Percentiles rank a stretch among this genome's conserved stretches.
Evolutionary conservation across 148 eudicot genomes (phyloP).

Genomic region (Chenopodium berlandieri): DNA sequence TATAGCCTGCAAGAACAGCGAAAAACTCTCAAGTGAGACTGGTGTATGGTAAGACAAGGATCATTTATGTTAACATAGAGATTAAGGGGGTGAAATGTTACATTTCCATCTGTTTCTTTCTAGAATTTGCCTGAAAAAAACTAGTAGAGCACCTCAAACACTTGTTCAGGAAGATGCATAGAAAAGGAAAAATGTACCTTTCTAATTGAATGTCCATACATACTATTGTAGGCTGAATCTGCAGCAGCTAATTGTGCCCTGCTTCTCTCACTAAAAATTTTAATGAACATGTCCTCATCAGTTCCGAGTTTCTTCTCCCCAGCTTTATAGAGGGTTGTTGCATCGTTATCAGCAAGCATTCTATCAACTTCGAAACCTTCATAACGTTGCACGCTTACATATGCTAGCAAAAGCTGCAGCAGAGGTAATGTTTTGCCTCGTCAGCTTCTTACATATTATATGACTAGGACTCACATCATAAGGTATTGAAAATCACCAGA

Average conservation of each 20-base stretch:
- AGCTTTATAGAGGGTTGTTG: conserved; percentile 71
- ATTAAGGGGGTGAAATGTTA: too few species aligned
- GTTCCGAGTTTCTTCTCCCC: conserved; percentile 92
- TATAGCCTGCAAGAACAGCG: conserved; percentile 34
- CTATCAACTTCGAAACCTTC: conserved; percentile 81
- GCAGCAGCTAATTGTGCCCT: conserved; percentile 75
- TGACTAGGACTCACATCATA: background rate
- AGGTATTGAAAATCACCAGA: background rate
- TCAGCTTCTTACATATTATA: background rate
- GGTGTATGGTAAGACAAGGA: too few species aligned
- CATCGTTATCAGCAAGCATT: conserved; percentile 58
- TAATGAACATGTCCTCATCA: conserved; percentile 70
- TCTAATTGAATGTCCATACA: conserved; percentile 52
- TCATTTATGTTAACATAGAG: too few species aligned
- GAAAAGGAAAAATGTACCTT: conserved; percentile 32
- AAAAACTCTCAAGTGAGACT: too few species aligned
- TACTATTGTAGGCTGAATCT: conserved; percentile 45
- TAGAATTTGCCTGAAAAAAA: too few species aligned
- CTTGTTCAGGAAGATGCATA: background rate
- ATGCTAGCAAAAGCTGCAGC: conserved; percentile 71
- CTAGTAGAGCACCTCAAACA: background rate
- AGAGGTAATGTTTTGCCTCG: background rate
- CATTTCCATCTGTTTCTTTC: too few species aligned
- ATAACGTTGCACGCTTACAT: conserved; percentile 44
- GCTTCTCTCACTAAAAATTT: conserved; percentile 72